These are phyloP conservation scores for Fusarium pseudoanthophilum DNA, from an alignment of 2,329 filamentous ascomycete genomes.

Conservation along the genomic window DNA sequence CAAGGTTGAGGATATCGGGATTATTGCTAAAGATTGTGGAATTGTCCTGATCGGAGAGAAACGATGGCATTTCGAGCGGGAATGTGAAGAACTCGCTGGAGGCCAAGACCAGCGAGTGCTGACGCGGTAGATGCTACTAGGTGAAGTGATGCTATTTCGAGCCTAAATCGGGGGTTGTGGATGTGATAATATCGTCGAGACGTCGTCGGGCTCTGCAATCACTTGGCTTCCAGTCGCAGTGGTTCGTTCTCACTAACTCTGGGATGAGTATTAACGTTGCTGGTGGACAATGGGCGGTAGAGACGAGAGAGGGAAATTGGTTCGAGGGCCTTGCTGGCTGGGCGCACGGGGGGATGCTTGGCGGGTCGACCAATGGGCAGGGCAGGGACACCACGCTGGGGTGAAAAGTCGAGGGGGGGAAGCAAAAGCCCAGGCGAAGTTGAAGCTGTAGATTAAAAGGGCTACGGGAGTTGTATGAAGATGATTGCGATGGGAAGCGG, in stretches of 20 bases:
- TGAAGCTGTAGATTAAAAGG: conserved; percentile 8
- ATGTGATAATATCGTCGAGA: conserved; percentile 18
- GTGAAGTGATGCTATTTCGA: conserved; percentile 40
- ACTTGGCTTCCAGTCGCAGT: conserved; percentile 10
- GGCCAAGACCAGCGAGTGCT: conserved; percentile 40
- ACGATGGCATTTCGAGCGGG: conserved; percentile 64
- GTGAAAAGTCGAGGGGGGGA: conserved; percentile 15
- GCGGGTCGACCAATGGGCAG: conserved; percentile 43
- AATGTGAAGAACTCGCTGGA: conserved; percentile 39
- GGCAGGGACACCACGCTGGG: conserved; percentile 34
- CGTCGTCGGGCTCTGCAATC: conserved; percentile 19
- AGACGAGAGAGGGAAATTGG: conserved; percentile 44
- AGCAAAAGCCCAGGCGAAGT: conserved; percentile 11
- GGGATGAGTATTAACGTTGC: conserved; percentile 28
- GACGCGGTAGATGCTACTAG: conserved; percentile 40
- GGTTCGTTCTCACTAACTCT: conserved; percentile 23
- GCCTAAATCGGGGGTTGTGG: conserved; percentile 25
- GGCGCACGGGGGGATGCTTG: conserved; percentile 43
- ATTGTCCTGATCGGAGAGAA: conserved; percentile 60
- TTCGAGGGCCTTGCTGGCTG: conserved; percentile 41
- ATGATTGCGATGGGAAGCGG: conserved; percentile 31
- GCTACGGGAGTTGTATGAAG: conserved; percentile 29
- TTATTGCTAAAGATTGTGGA: conserved; percentile 55
- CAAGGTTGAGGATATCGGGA: conserved; percentile 57
- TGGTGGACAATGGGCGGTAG: conserved; percentile 35